Evolutionary conservation across 2,329 filamentous ascomycete species (phyloP).

Genomic region (Aspergillus fumigatiaffinis): DNA sequence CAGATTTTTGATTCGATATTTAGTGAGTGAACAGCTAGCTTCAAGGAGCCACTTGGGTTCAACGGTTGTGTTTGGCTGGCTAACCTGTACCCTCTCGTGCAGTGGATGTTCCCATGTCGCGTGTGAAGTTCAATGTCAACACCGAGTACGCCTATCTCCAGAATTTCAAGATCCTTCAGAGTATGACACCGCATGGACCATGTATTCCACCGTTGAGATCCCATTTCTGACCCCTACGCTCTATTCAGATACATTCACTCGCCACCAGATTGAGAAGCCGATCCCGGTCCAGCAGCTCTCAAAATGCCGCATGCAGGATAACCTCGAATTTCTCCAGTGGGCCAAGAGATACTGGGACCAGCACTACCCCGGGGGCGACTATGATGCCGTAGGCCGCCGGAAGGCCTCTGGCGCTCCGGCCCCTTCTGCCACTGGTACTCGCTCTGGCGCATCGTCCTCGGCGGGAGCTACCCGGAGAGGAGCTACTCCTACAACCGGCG

Average conservation of each 20-base stretch:
- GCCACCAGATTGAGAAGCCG: constrained; percentile 83
- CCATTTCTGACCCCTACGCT: constrained; percentile 1
- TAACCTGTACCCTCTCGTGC: constrained; percentile 5
- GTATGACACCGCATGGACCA: constrained; percentile 50
- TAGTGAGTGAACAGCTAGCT: constrained; percentile 46
- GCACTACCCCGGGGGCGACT: constrained; percentile 94
- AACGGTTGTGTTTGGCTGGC: neutral
- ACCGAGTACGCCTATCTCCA: constrained; percentile 95
- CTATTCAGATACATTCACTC: constrained; percentile 66
- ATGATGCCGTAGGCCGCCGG: constrained; percentile 81
- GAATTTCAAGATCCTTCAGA: constrained; percentile 97
- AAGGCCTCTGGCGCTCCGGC: constrained; percentile 68
- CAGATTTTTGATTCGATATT: constrained; percentile 99
- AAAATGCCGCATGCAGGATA: constrained; percentile 99
- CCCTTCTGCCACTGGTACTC: constrained; percentile 40
- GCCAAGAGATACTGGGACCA: constrained; percentile 97
- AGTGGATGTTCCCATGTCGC: constrained; percentile 88
- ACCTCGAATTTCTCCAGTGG: constrained; percentile 98
- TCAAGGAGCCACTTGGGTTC: neutral
- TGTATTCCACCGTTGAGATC: neutral
- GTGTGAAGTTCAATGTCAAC: constrained; percentile 98
- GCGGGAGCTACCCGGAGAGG: constrained; percentile 51
- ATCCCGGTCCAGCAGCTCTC: constrained; percentile 84
- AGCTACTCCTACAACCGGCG: constrained; percentile 59
- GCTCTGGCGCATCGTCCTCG: constrained; percentile 46